These are phyloP conservation scores for Scytalidium lignicola DNA, from an alignment of 2,329 filamentous ascomycete genomes.

Conservation along the genomic window DNA sequence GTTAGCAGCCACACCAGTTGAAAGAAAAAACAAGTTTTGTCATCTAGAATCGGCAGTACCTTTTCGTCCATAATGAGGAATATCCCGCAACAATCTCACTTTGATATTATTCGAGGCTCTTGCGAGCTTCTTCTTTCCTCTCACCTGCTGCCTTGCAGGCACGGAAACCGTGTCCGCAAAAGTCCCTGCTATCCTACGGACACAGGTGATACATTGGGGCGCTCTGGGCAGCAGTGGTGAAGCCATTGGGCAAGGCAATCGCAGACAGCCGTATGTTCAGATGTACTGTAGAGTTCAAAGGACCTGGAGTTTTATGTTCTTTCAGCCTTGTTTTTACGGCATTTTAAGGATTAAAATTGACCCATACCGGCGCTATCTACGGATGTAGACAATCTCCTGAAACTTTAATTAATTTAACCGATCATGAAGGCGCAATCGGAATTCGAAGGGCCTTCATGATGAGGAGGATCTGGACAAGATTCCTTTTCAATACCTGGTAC, in stretches of 20 bases:
- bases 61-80: conserved; percentile 44
- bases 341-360: neutral
- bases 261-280: neutral
- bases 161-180: conserved; percentile 13
- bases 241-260: conserved; percentile 16
- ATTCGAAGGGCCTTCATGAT: neutral
- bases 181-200: conserved; percentile 20
- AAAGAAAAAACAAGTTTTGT: neutral
- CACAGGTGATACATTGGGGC: conserved; percentile 24
- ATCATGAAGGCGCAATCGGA: neutral
- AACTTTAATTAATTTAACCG: neutral
- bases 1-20: conserved; percentile 18
- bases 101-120: conserved; percentile 36
- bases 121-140: conserved; percentile 39
- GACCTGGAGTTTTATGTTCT: neutral
- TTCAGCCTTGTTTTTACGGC: neutral
- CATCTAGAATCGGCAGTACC: conserved; percentile 26
- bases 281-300: neutral
- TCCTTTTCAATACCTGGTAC: too few relatives aligned
- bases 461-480: too few relatives aligned
- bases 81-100: conserved; percentile 46
- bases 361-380: neutral
- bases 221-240: conserved; percentile 19
- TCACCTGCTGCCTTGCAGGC: conserved; percentile 28
- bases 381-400: neutral